Percentiles rank a stretch among this genome's conserved stretches.
These are phyloP conservation scores for Malus fusca DNA, from an alignment of 306 rosid genomes.

Conservation along the genomic window DNA sequence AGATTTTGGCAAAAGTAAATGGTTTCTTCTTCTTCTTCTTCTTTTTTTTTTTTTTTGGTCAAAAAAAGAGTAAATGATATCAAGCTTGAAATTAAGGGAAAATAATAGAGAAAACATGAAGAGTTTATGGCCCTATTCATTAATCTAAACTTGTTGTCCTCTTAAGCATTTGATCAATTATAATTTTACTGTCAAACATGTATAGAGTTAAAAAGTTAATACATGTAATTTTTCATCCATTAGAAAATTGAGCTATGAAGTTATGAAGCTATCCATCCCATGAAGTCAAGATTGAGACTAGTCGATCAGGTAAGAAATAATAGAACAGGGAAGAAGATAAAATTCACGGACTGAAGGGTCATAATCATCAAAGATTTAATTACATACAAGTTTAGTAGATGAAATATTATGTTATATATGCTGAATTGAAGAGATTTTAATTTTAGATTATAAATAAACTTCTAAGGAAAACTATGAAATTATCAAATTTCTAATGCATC, in stretches of 20 bases:
- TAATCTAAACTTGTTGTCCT: neutral
- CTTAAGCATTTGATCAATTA: neutral
- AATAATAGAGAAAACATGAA: neutral
- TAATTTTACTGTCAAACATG: neutral
- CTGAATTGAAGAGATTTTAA: neutral
- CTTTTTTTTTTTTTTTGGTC: no score
- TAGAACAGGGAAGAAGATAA: neutral
- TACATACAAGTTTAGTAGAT: neutral
- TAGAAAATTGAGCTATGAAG: neutral
- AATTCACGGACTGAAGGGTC: neutral
- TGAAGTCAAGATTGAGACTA: neutral
- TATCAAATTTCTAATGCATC: neutral
- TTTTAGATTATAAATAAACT: neutral
- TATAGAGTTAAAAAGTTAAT: neutral
- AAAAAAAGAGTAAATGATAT: neutral
- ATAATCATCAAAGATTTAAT: neutral
- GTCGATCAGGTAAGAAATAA: neutral
- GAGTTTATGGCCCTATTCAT: neutral
- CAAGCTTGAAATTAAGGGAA: neutral
- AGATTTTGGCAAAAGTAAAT: neutral
- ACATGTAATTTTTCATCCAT: neutral
- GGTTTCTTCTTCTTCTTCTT: neutral
- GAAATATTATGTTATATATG: neutral
- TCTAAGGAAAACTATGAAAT: neutral
- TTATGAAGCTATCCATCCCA: neutral